Conservation (phyloP, 225 moss, liverwort and hornwort genomes). For the Pseudisothecium myosuroides region DNA sequence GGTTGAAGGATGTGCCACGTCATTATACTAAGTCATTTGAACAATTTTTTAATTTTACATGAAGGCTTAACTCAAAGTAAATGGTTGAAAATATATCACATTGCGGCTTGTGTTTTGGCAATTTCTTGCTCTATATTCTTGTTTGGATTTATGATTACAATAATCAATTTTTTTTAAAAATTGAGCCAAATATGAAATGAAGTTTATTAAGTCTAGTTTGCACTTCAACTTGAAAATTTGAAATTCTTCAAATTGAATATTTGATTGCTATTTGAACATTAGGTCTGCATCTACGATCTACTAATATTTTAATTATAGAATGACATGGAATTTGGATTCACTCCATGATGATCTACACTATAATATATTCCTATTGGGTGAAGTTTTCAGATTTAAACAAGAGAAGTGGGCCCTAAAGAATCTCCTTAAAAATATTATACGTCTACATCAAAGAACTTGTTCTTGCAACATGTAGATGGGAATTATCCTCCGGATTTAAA, state of each 20-base stretch:
- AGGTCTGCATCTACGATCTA: accelerated
- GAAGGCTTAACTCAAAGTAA: not conserved
- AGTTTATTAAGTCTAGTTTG: not conserved
- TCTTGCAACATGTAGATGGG: too few relatives aligned
- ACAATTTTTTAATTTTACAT: not conserved
- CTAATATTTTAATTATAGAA: not conserved
- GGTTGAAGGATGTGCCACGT: not conserved
- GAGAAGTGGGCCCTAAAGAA: too few relatives aligned
- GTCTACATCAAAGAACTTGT: too few relatives aligned
- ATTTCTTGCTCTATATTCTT: not conserved
- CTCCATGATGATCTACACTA: not conserved
- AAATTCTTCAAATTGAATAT: not conserved
- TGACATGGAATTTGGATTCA: not conserved
- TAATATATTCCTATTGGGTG: accelerated
- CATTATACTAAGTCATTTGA: not conserved
- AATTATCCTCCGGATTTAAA: too few relatives aligned
- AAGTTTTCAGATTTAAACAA: not conserved
- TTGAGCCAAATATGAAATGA: not conserved
- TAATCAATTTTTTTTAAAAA: not conserved
- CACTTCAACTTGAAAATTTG: accelerated
- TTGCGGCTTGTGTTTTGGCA: not conserved
- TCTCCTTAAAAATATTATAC: too few relatives aligned
- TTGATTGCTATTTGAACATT: not conserved
- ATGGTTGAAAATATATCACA: too few relatives aligned
- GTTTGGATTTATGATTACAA: not conserved